phyloP scores from a whole-genome alignment of 441 rosid genomes.

The Gossypium trilobum region DNA sequence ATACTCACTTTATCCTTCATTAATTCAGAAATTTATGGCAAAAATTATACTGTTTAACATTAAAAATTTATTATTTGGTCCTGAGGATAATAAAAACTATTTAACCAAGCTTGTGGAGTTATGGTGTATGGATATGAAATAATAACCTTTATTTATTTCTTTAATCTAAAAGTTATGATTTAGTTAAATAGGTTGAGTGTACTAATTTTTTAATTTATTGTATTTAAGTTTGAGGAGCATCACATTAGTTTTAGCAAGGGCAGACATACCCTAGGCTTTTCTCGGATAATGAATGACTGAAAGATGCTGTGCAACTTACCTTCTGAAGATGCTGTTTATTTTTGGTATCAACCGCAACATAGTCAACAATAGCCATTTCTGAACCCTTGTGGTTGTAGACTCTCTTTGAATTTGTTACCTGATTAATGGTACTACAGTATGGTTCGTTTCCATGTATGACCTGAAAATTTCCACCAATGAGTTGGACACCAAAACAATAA shows the following conservation, averaged over 20 bases:
- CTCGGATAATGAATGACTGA: background rate
- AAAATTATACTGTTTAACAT: background rate
- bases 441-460: slow-evolving; percentile 57
- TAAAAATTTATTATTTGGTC: background rate
- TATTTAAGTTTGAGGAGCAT: background rate
- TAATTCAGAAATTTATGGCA: background rate
- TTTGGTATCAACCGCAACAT: slow-evolving; percentile 74
- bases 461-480: slow-evolving; percentile 35
- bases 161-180: background rate
- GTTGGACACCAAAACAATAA: background rate
- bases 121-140: background rate
- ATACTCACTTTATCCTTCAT: background rate
- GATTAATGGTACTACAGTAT: slow-evolving; percentile 59
- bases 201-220: background rate
- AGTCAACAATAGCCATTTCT: slow-evolving; percentile 68
- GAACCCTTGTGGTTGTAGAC: slow-evolving; percentile 50
- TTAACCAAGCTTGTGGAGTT: background rate
- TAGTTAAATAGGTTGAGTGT: background rate
- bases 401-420: slow-evolving; percentile 33
- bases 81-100: background rate
- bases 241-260: background rate
- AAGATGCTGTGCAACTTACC: slow-evolving; percentile 30
- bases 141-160: background rate
- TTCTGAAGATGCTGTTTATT: slow-evolving; percentile 57
- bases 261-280: background rate